A percentile compares a stretch with the other conserved stretches of the same genome.
phyloP scores from a whole-genome alignment of 106 monocot genomes.

The Dendrobium huoshanense region DNA sequence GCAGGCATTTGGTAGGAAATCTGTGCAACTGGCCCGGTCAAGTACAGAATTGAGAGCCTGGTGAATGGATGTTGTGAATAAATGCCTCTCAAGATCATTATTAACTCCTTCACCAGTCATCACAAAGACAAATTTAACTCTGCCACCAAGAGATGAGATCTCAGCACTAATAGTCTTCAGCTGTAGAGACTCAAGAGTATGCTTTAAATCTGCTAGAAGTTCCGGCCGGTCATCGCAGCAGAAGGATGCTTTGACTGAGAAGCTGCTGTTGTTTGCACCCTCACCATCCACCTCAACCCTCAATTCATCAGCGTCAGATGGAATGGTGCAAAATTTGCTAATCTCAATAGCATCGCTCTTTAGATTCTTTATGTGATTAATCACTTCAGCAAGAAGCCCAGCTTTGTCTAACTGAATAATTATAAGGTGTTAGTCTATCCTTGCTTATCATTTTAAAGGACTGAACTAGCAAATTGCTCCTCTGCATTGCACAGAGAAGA shows the following conservation, averaged over 20 bases:
- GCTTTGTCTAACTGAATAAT: constrained; percentile 76
- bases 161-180: constrained; percentile 50
- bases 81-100: constrained; percentile 16
- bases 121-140: constrained; percentile 48
- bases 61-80: constrained; percentile 30
- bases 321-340: constrained; percentile 31
- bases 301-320: constrained; percentile 67
- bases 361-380: constrained; percentile 53
- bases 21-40: constrained; percentile 32
- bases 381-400: constrained; percentile 69
- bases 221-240: constrained; percentile 76
- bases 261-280: constrained; percentile 10
- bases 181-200: constrained; percentile 31
- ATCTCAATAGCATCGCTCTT: constrained; percentile 43
- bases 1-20: constrained; percentile 39
- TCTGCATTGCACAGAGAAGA: constrained; percentile 2
- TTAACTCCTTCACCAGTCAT: constrained; percentile 27
- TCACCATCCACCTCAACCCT: constrained; percentile 28
- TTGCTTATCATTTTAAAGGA: neutral
- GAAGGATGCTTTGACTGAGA: constrained; percentile 51
- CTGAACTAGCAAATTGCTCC: neutral
- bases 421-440: neutral
- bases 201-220: constrained; percentile 60
- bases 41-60: constrained; percentile 60
- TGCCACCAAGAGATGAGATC: constrained; percentile 66